Evolutionary conservation across 345 rosid species (phyloP).

Genomic region (Populus euphratica): DNA sequence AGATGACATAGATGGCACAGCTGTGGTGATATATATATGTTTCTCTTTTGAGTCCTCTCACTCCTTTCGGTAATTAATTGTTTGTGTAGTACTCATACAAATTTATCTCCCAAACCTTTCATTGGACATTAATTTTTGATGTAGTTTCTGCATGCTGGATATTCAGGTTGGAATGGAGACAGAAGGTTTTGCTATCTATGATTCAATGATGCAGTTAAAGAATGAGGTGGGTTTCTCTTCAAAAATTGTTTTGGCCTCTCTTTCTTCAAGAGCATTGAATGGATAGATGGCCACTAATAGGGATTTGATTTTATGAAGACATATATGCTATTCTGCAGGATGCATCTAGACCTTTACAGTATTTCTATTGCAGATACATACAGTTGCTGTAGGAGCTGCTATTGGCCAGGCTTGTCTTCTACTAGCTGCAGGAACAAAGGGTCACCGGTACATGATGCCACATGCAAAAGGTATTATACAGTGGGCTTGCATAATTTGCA

Average conservation of each 20-base stretch:
- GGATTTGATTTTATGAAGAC: neutral
- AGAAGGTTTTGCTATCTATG: constrained; percentile 91
- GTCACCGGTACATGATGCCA: constrained; percentile 83
- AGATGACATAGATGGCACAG: neutral
- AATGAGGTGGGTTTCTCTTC: constrained; percentile 43
- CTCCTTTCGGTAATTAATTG: neutral
- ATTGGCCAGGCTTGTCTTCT: constrained; percentile 77
- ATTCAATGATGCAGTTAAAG: constrained; percentile 66
- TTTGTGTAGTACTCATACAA: neutral
- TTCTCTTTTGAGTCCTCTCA: neutral
- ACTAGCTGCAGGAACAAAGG: constrained; percentile 81
- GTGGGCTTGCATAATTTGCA: neutral
- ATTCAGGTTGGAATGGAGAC: constrained; percentile 82
- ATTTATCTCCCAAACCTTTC: neutral
- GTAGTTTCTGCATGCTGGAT: neutral
- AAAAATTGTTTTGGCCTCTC: neutral
- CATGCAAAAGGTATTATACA: constrained; percentile 67
- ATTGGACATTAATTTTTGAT: neutral
- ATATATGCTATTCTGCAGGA: neutral
- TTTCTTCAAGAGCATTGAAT: neutral
- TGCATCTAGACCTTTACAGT: neutral
- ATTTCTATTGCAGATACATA: constrained; percentile 52
- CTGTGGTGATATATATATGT: neutral
- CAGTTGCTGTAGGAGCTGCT: constrained; percentile 74
- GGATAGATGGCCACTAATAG: neutral